Conservation (phyloP, 108 stramenopile species). For the Hondaea fermentalgiana region DNA sequence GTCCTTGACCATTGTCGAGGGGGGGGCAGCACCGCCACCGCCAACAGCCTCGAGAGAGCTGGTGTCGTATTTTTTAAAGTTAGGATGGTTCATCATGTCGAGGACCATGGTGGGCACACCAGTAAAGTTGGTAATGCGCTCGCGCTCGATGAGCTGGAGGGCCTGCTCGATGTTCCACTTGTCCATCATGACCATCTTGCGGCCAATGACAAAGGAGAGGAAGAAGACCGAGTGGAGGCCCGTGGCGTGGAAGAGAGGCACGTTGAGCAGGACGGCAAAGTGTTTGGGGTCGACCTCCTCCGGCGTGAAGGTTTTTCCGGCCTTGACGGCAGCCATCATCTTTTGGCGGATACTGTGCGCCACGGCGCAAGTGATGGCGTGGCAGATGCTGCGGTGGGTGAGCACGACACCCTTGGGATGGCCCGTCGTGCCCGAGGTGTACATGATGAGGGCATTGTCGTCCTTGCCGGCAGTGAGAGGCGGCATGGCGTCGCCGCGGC, state of each 20-base stretch:
- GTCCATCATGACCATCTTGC: slow-evolving; percentile 11
- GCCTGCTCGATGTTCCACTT: neutral
- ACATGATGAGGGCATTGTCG: slow-evolving; percentile 26
- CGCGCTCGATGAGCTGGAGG: neutral
- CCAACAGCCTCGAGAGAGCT: neutral
- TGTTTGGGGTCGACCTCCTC: neutral
- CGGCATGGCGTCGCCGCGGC: neutral
- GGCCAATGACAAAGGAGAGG: neutral
- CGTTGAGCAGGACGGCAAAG: neutral
- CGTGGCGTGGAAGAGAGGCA: slow-evolving; percentile 8
- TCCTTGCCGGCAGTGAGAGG: neutral
- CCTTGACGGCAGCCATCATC: neutral
- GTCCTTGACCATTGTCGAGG: neutral
- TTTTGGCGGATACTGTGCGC: neutral
- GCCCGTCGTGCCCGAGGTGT: slow-evolving; percentile 37
- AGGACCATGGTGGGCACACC: slow-evolving; percentile 24
- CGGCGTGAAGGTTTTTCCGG: neutral
- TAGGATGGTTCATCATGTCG: slow-evolving; percentile 16
- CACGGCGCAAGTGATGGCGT: slow-evolving; percentile 25
- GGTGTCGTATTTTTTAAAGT: neutral
- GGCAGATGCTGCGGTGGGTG: slow-evolving; percentile 27
- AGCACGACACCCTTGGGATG: slow-evolving; percentile 38
- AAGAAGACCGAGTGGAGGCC: neutral
- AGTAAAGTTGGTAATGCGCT: neutral
- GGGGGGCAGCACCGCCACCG: neutral